Base-by-base conservation (phyloP, 148 eudicot genomes). In the Vaccinium macrocarpon region DNA sequence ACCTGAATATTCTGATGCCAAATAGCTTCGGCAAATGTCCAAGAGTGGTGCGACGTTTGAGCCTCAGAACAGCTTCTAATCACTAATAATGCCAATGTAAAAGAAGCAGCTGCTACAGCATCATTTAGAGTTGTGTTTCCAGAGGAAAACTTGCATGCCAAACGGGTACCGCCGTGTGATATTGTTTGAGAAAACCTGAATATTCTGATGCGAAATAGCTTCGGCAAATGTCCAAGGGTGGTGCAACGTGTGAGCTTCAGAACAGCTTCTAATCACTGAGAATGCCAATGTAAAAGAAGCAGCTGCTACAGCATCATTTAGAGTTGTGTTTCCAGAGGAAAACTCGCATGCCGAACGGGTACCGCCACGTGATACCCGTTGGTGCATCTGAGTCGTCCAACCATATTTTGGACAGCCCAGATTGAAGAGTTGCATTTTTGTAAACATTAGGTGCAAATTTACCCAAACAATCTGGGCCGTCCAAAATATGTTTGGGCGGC, bases 11-110 rank as follows among this genome's bases (percentile, higher is more conserved):
- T 64, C 61, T 19, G 19, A 59, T 35, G 27, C 21, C 9, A 80
- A 59, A 29, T 68, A 57, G 27, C 82, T 8, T 79, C 82, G 19
- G 49, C 50, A 57, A 57, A 27, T 16, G 29, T 29, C 51, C 18
- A 27, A 25, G 11, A 13, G 23, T 3, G 12, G 81, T 51, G 29
- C 16, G 29, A 32, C 9, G 3, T 78, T 78, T 53, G 56, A 81
- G 75, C 74, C 64, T 81, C 55, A 13, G 72, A 72, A 27, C 3
- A 15, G 68, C 79, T 35, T 74, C 72, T 71, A 25, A 68, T 48
- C 53, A 18, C 62, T 71, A 29, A 18, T 48, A 25, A 57, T 5
- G 57, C 11, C 16, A 35, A 57, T 76, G 48, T 83, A 76, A 49
- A 9, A 51, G 52, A 42, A 48, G 83, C 71, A 70, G 56, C 12